These are phyloP conservation scores for Starmerella apis DNA, from an alignment of 805 yeast species.

Conservation along the genomic window DNA sequence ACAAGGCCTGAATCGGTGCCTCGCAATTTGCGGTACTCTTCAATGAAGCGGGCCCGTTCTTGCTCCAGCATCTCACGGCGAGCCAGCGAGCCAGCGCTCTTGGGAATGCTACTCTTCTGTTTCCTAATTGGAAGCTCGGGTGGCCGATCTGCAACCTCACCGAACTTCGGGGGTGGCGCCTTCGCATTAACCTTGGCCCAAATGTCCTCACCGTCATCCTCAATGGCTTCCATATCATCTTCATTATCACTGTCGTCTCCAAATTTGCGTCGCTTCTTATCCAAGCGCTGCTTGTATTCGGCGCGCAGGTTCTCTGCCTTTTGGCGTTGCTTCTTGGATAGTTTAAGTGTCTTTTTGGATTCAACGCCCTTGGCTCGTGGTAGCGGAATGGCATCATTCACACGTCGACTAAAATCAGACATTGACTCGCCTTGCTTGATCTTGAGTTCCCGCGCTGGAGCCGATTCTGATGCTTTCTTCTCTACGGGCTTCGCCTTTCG, in stretches of 20 bases:
- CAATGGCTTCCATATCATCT: conserved; percentile 23
- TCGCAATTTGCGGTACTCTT: conserved; percentile 26
- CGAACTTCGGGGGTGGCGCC: conserved; percentile 33
- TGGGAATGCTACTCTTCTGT: conserved; percentile 33
- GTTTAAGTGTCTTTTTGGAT: conserved; percentile 27
- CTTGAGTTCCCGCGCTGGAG: conserved; percentile 3
- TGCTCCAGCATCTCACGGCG: conserved; percentile 33
- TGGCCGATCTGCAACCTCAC: conserved; percentile 36
- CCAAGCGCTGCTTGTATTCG: conserved; percentile 21
- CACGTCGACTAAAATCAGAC: conserved; percentile 34
- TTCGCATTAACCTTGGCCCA: conserved; percentile 32
- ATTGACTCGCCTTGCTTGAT: conserved; percentile 32
- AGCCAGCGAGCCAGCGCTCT: conserved; percentile 35
- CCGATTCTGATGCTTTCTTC: conserved; percentile 15
- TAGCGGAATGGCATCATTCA: conserved; percentile 35
- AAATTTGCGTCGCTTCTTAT: conserved; percentile 19
- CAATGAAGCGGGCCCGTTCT: conserved; percentile 34
- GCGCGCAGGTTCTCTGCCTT: conserved; percentile 26
- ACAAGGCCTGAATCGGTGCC: conserved; percentile 7
- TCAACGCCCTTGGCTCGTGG: conserved; percentile 31
- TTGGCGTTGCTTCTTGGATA: conserved; percentile 25
- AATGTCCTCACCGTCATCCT: conserved; percentile 36
- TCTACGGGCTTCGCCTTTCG: conserved; percentile 16
- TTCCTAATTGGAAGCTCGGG: conserved; percentile 32
- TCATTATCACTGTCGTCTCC: conserved; percentile 25